These are phyloP conservation scores for Cocos nucifera DNA, from an alignment of 176 grass and related monocot genomes.

Conservation along the genomic window DNA sequence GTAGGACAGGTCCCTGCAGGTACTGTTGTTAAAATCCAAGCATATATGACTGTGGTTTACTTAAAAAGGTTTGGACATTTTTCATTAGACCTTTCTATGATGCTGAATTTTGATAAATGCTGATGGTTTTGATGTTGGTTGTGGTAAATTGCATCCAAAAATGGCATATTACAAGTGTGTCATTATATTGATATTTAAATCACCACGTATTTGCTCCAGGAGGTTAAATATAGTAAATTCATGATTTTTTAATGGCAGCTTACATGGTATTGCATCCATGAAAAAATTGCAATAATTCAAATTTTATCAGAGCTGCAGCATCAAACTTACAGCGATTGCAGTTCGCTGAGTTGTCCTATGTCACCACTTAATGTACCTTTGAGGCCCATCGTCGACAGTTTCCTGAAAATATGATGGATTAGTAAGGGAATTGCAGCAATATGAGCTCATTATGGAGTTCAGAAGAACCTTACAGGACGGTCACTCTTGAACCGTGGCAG, in stretches of 20 bases:
- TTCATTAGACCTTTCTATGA: too few relatives aligned
- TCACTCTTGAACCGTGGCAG: constrained; percentile 38
- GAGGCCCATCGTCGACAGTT: constrained; percentile 50
- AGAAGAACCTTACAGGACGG: constrained; percentile 37
- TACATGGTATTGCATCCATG: too few relatives aligned
- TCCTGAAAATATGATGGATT: constrained; percentile 24
- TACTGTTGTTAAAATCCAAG: constrained; percentile 7
- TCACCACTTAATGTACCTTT: constrained; percentile 41
- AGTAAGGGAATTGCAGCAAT: constrained; percentile 5
- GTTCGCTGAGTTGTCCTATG: constrained; percentile 45
- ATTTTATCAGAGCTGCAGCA: background rate
- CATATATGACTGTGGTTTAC: background rate
- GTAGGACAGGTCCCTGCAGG: constrained; percentile 67
- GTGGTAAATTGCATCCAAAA: too few relatives aligned
- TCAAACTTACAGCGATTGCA: constrained; percentile 46
- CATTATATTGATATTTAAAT: background rate
- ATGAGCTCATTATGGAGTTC: background rate
- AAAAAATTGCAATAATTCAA: background rate
- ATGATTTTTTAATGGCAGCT: too few relatives aligned
- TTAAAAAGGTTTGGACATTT: too few relatives aligned
- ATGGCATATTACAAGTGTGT: too few relatives aligned
- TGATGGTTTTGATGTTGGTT: too few relatives aligned
- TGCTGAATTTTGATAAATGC: too few relatives aligned
- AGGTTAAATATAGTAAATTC: background rate
- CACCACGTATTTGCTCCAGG: background rate